phyloP scores from a whole-genome alignment of 306 rosid species.

The Oemleria cerasiformis region DNA sequence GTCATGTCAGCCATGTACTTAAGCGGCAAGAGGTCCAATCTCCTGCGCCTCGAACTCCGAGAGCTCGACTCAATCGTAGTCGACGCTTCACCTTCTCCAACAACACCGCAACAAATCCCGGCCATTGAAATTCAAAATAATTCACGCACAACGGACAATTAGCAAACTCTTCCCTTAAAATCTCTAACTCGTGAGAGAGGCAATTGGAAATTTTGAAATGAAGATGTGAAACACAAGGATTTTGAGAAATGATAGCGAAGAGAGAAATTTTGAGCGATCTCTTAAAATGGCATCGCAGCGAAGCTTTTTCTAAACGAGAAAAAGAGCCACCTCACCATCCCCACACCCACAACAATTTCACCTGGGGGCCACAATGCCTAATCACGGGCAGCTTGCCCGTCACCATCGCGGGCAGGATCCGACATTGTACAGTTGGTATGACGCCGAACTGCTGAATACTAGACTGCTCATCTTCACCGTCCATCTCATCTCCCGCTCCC shows the following conservation, averaged over 20 bases:
- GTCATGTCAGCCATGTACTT: conserved; percentile 48
- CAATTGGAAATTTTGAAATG: background rate
- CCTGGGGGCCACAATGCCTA: conserved; percentile 56
- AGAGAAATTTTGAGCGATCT: background rate
- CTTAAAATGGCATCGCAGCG: conserved; percentile 9
- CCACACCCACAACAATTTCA: conserved; percentile 12
- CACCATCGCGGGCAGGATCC: conserved; percentile 74
- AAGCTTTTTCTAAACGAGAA: conserved; percentile 35
- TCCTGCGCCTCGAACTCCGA: conserved; percentile 37
- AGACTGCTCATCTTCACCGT: conserved; percentile 24
- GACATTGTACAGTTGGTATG: conserved; percentile 69
- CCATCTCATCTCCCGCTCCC: conserved; percentile 10
- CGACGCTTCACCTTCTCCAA: conserved; percentile 59
- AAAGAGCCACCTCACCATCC: conserved; percentile 13
- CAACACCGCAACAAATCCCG: conserved; percentile 78
- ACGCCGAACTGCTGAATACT: conserved; percentile 50
- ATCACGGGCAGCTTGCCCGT: conserved; percentile 71
- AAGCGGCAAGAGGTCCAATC: conserved; percentile 37
- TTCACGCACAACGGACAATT: background rate
- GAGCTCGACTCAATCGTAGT: conserved; percentile 42
- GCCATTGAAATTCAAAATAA: conserved; percentile 45
- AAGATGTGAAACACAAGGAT: background rate
- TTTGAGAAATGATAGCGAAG: background rate
- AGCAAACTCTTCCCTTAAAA: background rate
- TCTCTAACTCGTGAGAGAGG: background rate